Evolutionary conservation across 176 grass and related monocot genomes (phyloP).

Genomic region (Bothriochloa decipiens): DNA sequence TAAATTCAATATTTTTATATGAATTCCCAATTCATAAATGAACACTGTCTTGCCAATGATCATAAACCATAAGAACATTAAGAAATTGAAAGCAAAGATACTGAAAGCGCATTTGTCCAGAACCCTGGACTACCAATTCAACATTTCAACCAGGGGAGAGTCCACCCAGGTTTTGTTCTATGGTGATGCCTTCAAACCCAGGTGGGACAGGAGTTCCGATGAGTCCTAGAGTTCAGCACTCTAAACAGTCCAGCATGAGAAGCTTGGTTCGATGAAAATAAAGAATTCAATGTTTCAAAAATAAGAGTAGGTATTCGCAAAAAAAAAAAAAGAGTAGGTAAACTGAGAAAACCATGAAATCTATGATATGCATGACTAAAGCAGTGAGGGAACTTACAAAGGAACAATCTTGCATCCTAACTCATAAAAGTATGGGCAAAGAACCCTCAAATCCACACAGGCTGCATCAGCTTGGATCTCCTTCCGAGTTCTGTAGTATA

Average conservation of each 20-base stretch:
- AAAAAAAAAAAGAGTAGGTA: neutral
- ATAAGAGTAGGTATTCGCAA: neutral
- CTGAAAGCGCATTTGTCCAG: neutral
- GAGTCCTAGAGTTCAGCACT: no score
- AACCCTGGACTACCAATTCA: neutral
- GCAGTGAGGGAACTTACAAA: constrained; percentile 57
- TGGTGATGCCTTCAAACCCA: neutral
- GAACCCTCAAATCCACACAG: constrained; percentile 81
- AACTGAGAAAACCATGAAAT: constrained; percentile 13
- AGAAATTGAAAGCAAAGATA: neutral
- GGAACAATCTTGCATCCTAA: constrained; percentile 88
- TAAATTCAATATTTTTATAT: neutral
- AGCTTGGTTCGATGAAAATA: neutral
- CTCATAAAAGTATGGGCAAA: constrained; percentile 83
- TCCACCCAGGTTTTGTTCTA: neutral
- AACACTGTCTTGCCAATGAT: neutral
- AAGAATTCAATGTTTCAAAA: neutral
- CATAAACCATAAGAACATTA: neutral
- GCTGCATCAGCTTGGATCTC: constrained; percentile 96
- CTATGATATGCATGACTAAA: neutral
- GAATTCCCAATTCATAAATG: neutral
- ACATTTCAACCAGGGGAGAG: neutral
- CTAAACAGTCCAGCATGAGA: no score
- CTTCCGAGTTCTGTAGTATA: constrained; percentile 69
- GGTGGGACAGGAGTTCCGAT: no score